A percentile compares a stretch with the other conserved stretches of the same genome.
These are phyloP conservation scores for Bremia lactucae DNA, from an alignment of 352 stramenopile genomes.

Conservation along the genomic window DNA sequence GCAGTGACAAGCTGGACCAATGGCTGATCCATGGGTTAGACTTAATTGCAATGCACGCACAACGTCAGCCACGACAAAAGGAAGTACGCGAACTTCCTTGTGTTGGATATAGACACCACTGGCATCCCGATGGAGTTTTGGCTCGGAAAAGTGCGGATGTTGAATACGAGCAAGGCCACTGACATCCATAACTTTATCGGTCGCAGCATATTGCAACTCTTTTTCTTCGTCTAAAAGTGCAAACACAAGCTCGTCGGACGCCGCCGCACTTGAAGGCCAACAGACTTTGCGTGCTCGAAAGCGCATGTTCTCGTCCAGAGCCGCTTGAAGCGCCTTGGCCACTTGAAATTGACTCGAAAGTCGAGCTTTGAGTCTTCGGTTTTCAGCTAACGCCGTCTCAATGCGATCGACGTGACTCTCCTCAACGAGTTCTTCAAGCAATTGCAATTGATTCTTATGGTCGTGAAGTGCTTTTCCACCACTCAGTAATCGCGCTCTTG, in stretches of 20 bases:
- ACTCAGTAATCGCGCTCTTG: not conserved
- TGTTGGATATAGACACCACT: conserved; percentile 11
- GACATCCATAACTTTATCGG: conserved; percentile 13
- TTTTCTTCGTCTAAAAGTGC: conserved; percentile 21
- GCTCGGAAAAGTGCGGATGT: conserved; percentile 12
- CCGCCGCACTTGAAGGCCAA: conserved; percentile 9
- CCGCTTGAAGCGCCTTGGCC: conserved; percentile 8
- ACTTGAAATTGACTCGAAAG: conserved; percentile 10
- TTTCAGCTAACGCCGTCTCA: conserved; percentile 10
- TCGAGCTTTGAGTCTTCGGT: conserved; percentile 12
- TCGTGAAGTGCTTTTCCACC: not conserved
- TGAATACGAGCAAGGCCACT: conserved; percentile 14
- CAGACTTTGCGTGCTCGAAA: conserved; percentile 11
- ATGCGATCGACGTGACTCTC: conserved; percentile 5
- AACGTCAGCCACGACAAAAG: conserved; percentile 12
- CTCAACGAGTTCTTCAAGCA: conserved; percentile 1
- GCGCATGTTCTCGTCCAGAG: conserved; percentile 14
- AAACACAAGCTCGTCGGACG: conserved; percentile 21
- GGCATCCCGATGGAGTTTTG: conserved; percentile 2
- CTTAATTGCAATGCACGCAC: conserved; percentile 5
- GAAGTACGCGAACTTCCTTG: conserved; percentile 16
- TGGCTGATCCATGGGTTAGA: conserved; percentile 9
- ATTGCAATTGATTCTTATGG: conserved; percentile 4
- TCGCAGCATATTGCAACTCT: conserved; percentile 14
- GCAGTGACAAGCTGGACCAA: conserved; percentile 12